Percentiles rank a stretch among this genome's conserved stretches.
Conservation (phyloP, 257 asterid species). For the Nicotiana noctiflora region DNA sequence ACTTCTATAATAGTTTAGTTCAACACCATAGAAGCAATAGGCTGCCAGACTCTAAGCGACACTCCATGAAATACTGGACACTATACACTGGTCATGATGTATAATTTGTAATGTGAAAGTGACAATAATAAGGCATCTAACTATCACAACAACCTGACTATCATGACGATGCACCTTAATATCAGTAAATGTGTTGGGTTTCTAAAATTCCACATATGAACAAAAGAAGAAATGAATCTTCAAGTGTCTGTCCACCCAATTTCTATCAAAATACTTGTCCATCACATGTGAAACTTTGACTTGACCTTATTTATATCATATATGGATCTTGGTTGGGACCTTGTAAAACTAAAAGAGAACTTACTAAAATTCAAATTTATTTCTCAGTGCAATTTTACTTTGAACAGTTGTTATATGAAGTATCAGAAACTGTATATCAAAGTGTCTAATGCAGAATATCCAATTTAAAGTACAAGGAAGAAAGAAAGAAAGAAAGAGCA, state of each 20-base stretch:
- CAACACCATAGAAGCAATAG: not conserved
- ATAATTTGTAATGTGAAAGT: not conserved
- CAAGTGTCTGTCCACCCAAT: not conserved
- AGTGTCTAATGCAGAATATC: not conserved
- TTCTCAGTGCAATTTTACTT: not conserved
- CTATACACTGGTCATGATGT: not conserved
- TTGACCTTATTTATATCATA: not conserved
- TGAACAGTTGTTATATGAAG: not conserved
- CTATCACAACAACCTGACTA: not conserved
- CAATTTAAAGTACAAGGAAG: constrained; percentile 8
- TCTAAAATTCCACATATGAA: not conserved
- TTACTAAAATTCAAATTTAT: not conserved
- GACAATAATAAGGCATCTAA: not conserved
- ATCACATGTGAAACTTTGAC: not conserved
- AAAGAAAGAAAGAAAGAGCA: not conserved
- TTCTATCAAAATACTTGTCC: not conserved
- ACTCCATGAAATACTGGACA: not conserved
- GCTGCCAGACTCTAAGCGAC: not conserved
- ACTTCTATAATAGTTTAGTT: not conserved
- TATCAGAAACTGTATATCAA: not conserved
- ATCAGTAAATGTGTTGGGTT: not conserved
- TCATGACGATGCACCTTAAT: not conserved
- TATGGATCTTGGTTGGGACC: not conserved
- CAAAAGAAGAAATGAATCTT: not conserved
- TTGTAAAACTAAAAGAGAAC: not conserved